phyloP scores from a whole-genome alignment of 2,329 filamentous ascomycete genomes.

The Mariannaea sp. region DNA sequence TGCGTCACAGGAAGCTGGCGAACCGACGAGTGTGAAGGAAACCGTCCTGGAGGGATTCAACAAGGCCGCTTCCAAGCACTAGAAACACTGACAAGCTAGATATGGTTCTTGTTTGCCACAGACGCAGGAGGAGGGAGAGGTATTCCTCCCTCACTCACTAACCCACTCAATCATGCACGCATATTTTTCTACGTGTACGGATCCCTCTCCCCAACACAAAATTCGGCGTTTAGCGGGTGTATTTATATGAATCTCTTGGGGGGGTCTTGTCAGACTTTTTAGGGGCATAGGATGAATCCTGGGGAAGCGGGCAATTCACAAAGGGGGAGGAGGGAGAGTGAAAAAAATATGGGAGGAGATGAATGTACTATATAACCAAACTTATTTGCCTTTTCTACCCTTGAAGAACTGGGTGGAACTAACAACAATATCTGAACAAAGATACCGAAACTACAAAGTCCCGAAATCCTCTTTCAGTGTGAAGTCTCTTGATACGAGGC shows the following conservation, averaged over 20 bases:
- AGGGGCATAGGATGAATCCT: slow-evolving; percentile 3
- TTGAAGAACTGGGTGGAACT: slow-evolving; percentile 24
- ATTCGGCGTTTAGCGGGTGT: slow-evolving; percentile 40
- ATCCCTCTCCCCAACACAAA: slow-evolving; percentile 31
- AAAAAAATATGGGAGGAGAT: slow-evolving; percentile 21
- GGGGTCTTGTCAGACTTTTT: slow-evolving; percentile 26
- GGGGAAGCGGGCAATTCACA: not conserved
- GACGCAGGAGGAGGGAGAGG: slow-evolving; percentile 1
- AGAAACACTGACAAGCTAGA: slow-evolving; percentile 4
- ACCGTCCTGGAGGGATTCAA: slow-evolving; percentile 49
- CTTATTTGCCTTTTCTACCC: slow-evolving; percentile 14
- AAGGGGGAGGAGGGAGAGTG: slow-evolving; percentile 1
- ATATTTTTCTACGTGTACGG: slow-evolving; percentile 14
- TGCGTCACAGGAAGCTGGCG: slow-evolving; percentile 24
- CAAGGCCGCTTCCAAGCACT: slow-evolving; percentile 42
- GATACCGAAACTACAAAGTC: slow-evolving; percentile 2
- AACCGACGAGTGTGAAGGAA: slow-evolving; percentile 42
- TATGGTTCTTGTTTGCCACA: not conserved
- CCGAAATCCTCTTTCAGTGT: not conserved
- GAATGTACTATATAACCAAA: slow-evolving; percentile 34
- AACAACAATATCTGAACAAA: slow-evolving; percentile 12
- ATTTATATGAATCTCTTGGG: slow-evolving; percentile 33
- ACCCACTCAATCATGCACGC: slow-evolving; percentile 26
- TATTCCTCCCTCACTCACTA: slow-evolving; percentile 13
- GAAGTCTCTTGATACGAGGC: too few species aligned